Evolutionary conservation across 2,329 filamentous ascomycete genomes (phyloP).

Genomic region (Endothia cerciana): DNA sequence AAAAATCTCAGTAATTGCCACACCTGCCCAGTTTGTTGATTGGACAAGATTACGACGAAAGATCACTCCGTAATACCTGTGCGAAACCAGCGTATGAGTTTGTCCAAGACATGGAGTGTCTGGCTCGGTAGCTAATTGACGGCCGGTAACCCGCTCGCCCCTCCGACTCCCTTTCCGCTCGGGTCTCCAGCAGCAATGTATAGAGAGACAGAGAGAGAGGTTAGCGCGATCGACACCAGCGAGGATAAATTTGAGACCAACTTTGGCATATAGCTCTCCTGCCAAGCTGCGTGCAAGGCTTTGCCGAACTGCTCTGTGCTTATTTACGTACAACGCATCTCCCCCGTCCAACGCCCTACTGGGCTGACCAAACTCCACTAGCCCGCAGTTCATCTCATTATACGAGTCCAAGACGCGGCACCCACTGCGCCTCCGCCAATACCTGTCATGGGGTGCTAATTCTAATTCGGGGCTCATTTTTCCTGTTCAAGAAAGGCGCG

Average conservation of each 20-base stretch:
- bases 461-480: neutral
- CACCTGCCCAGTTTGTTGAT: too few relatives aligned
- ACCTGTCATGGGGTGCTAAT: neutral
- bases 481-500: neutral
- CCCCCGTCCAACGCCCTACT: neutral
- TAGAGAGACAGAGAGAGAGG: too few relatives aligned
- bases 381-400: slow-evolving; percentile 1
- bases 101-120: too few relatives aligned
- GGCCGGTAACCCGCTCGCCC: too few relatives aligned
- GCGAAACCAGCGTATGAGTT: too few relatives aligned
- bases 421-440: neutral
- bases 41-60: too few relatives aligned
- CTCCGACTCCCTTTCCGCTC: too few relatives aligned
- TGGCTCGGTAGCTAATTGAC: too few relatives aligned
- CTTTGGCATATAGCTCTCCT: neutral
- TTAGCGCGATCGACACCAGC: neutral
- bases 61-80: too few relatives aligned
- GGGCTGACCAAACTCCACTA: neutral
- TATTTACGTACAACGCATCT: neutral
- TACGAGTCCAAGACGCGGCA: neutral
- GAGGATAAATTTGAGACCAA: neutral
- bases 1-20: too few relatives aligned
- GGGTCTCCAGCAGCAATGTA: too few relatives aligned
- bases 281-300: neutral
- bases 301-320: neutral